These are phyloP conservation scores for Lobulomyces angularis DNA, from an alignment of 192 early-diverging fungal genomes.

Conservation along the genomic window DNA sequence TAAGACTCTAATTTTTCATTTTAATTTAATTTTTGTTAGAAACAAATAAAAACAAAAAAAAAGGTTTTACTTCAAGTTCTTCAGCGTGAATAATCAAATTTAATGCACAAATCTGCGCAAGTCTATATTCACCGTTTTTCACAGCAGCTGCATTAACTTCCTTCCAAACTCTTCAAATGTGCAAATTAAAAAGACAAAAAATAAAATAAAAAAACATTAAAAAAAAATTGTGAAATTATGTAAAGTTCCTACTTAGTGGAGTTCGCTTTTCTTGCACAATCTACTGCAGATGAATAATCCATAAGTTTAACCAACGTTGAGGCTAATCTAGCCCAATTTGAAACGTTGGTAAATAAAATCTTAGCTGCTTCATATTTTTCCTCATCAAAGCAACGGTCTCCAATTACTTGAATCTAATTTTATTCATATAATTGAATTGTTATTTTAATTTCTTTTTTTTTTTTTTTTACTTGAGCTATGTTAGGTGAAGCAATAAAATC, in stretches of 20 bases:
- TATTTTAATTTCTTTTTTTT: not conserved
- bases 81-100: slow-evolving; percentile 94
- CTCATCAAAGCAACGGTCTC: slow-evolving; percentile 90
- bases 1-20: slow-evolving; percentile 37
- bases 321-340: slow-evolving; percentile 93
- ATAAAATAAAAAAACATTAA: not conserved
- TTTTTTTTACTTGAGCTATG: slow-evolving; percentile 65
- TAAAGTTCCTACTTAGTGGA: slow-evolving; percentile 53
- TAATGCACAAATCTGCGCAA: slow-evolving; percentile 97
- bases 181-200: slow-evolving; percentile 3
- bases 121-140: slow-evolving; percentile 82
- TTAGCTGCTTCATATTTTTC: slow-evolving; percentile 88
- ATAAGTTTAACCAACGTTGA: slow-evolving; percentile 90
- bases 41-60: slow-evolving; percentile 2
- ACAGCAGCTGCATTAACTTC: slow-evolving; percentile 96
- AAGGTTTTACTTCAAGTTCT: slow-evolving; percentile 58
- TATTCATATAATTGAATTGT: slow-evolving; percentile 1
- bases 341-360: slow-evolving; percentile 87
- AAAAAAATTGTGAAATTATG: not conserved
- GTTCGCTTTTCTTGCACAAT: slow-evolving; percentile 97
- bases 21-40: not conserved
- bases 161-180: slow-evolving; percentile 81
- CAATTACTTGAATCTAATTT: slow-evolving; percentile 57
- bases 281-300: slow-evolving; percentile 93
- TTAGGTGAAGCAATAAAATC: slow-evolving; percentile 88